Evolutionary conservation across 2,329 filamentous ascomycete species (phyloP), one percentile per base, ranked within the genome.

Genomic region (Nectriaceae sp.): DNA sequence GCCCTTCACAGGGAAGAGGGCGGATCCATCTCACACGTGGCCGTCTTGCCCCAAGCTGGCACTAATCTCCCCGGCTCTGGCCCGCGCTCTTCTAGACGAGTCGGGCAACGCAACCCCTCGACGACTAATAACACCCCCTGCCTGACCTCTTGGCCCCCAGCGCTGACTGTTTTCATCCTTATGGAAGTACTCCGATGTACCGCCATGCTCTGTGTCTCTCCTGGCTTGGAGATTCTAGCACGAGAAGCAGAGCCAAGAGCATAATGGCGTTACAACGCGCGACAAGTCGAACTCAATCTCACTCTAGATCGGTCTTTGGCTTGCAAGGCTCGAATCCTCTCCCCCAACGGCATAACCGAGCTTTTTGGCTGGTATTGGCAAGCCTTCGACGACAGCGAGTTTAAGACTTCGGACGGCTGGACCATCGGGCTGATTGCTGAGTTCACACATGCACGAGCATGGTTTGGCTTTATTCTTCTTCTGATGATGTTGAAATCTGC

Each of bases 21-120:
- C 8, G 20, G 37, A 39, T 39, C 37, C 37, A 39, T 39, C 18
- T 21, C 16, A 21, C 37, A 39, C 37, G 37, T 39, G 37, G 37
- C 37, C 19, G 19, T n/a, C 5, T 18, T 39, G 19, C 18, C 37
- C 37, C 16, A 18, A 39, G 19, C 16, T 39, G 37, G 19, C 19
- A 21, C 37, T 39, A 39, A 39, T 39, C 37, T 39, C 37, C 37
- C 37, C 37, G 37, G 37, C 37, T 39, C 37, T 39, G 37, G 37
- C 18, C 37, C 37, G 18, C 18, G 18, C 16, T 11, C 11, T 21
- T 11, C 19, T 39, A 21, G 33, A n/a, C 33, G 33, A 36, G 33
- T 36, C 16, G 37, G 21, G n/a, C 37, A 21, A 21, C 18, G 19
- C 10, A n/a, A n/a, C 18, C 6, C 37, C 20, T 39, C 5, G 5